phyloP scores from a whole-genome alignment of 306 rosid species.

The Hippophae gyantsensis region DNA sequence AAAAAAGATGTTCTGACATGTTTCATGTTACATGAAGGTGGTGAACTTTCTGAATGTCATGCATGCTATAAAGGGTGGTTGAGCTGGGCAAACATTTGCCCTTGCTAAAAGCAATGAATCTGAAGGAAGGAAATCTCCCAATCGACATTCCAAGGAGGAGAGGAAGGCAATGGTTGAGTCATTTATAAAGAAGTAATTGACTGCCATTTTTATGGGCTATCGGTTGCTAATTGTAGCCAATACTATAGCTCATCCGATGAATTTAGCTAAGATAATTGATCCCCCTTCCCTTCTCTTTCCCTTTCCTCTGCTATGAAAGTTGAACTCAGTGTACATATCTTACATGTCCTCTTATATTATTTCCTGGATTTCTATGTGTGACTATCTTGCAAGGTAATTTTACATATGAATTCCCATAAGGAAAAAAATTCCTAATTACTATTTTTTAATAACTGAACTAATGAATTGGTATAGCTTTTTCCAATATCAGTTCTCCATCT shows the following conservation, averaged over 20 bases:
- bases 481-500: too few relatives aligned
- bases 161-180: conserved; percentile 83
- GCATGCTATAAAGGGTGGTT: conserved; percentile 68
- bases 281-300: too few relatives aligned
- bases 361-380: too few relatives aligned
- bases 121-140: conserved; percentile 64
- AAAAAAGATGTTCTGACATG: conserved; percentile 11
- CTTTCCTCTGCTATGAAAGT: too few relatives aligned
- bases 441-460: too few relatives aligned
- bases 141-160: conserved; percentile 83
- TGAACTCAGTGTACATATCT: too few relatives aligned
- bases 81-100: conserved; percentile 77
- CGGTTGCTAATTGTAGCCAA: neutral
- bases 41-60: conserved; percentile 32
- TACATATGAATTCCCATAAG: too few relatives aligned
- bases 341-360: too few relatives aligned
- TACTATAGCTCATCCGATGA: neutral
- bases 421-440: too few relatives aligned
- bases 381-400: too few relatives aligned
- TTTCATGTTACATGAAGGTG: conserved; percentile 22
- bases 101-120: conserved; percentile 76
- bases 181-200: conserved; percentile 64
- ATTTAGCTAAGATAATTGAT: neutral
- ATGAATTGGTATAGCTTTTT: too few relatives aligned
- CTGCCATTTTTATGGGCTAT: conserved; percentile 7